Percentiles rank a stretch among this genome's conserved stretches.
Conservation (phyloP, 1,284 basidiomycete species). For the Sphaerobolus stellatus region DNA sequence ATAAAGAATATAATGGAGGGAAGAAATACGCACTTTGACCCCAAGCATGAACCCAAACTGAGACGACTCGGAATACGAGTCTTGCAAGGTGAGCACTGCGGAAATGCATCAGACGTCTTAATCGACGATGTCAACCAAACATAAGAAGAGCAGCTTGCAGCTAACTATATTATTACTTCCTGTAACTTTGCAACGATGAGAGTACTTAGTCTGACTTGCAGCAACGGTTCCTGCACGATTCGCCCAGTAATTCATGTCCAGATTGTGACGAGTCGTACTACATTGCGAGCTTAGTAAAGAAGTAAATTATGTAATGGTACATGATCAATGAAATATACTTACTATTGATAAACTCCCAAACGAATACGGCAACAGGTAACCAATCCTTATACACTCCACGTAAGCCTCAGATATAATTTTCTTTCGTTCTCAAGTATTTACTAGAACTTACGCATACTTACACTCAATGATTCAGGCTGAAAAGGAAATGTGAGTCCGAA, state of each 20-base stretch:
- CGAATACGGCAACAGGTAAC: constrained; percentile 49
- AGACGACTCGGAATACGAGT: background rate
- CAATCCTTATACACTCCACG: too few relatives aligned
- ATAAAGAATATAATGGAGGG: too few relatives aligned
- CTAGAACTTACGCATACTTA: too few relatives aligned
- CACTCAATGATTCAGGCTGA: too few relatives aligned
- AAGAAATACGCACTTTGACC: background rate
- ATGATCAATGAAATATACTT: constrained; percentile 18
- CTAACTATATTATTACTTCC: constrained; percentile 65
- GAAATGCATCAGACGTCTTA: background rate
- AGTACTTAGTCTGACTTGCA: constrained; percentile 55
- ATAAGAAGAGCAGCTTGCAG: constrained; percentile 40
- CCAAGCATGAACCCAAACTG: background rate
- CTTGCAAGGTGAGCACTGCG: constrained; percentile 45
- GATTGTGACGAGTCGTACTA: constrained; percentile 28
- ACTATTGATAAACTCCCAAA: constrained; percentile 53
- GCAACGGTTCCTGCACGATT: constrained; percentile 52
- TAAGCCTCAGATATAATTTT: too few relatives aligned
- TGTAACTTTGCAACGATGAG: constrained; percentile 61
- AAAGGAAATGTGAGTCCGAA: too few relatives aligned
- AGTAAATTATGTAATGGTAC: background rate
- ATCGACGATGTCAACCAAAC: background rate
- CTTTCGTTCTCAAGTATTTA: too few relatives aligned
- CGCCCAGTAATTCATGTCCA: constrained; percentile 43
- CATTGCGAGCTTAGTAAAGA: constrained; percentile 27